Evolutionary conservation across 805 yeast genomes (phyloP).

Genomic region (Saccharomycopsis sp.): DNA sequence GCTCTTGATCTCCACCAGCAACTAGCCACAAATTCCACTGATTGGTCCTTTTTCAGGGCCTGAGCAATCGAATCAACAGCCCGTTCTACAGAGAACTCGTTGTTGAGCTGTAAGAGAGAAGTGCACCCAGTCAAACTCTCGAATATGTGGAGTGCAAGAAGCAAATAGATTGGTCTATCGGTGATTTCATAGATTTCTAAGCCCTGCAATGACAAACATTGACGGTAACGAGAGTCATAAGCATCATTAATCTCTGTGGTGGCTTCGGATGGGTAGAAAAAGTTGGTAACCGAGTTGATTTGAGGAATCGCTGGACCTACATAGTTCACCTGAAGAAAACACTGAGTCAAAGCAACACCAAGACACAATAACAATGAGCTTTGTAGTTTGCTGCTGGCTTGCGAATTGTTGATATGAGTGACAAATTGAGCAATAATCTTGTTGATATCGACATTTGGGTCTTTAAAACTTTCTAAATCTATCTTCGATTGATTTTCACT

Average conservation of each 20-base stretch:
- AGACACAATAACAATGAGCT: constrained; percentile 23
- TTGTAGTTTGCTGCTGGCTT: constrained; percentile 19
- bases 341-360: constrained; percentile 58
- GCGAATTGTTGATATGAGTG: constrained; percentile 12
- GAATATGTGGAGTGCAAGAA: constrained; percentile 21
- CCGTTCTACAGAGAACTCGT: constrained; percentile 23
- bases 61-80: constrained; percentile 20
- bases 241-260: constrained; percentile 28
- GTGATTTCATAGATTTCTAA: constrained; percentile 62
- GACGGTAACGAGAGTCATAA: constrained; percentile 14
- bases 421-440: constrained; percentile 2
- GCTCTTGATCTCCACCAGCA: constrained; percentile 77
- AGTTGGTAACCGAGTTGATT: constrained; percentile 9
- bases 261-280: constrained; percentile 19
- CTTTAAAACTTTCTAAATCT: constrained; percentile 13
- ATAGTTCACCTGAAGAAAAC: constrained; percentile 68
- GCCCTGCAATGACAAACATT: constrained; percentile 50
- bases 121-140: constrained; percentile 14
- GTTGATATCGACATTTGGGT: constrained; percentile 4
- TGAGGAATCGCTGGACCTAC: constrained; percentile 66
- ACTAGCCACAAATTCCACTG: constrained; percentile 40
- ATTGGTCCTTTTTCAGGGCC: constrained; percentile 20
- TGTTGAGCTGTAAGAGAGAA: constrained; percentile 5
- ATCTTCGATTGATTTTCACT: neutral
- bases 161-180: constrained; percentile 42